Conservation (phyloP, 345 rosid species). For the Linum tenue region DNA sequence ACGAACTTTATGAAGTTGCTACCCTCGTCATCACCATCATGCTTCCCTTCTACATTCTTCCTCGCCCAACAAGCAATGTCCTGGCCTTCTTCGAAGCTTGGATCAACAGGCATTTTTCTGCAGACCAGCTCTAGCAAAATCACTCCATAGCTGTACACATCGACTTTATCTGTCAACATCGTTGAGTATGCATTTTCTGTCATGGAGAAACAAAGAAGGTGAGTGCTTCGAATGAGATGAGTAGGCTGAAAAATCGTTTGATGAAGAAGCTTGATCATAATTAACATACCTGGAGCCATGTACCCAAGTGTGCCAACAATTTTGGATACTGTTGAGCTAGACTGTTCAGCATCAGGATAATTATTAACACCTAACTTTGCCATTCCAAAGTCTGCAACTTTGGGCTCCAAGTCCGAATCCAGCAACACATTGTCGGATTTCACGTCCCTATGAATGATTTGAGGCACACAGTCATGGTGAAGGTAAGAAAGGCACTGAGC, state of each 20-base stretch:
- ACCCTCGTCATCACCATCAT: constrained; percentile 5
- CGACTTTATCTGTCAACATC: constrained; percentile 27
- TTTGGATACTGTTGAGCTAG: constrained; percentile 20
- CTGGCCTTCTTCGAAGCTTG: constrained; percentile 25
- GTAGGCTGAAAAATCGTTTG: background rate
- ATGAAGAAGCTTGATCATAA: background rate
- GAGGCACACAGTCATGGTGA: constrained; percentile 37
- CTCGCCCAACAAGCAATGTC: constrained; percentile 27
- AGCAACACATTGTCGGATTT: constrained; percentile 29
- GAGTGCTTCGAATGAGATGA: background rate
- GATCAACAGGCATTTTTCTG: constrained; percentile 31
- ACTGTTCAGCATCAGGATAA: constrained; percentile 13
- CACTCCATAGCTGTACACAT: constrained; percentile 32
- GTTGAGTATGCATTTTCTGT: constrained; percentile 31
- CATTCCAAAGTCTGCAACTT: constrained; percentile 35
- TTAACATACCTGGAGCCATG: constrained; percentile 33
- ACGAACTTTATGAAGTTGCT: constrained; percentile 16
- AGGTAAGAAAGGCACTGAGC: constrained; percentile 36
- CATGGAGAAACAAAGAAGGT: background rate
- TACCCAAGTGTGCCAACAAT: constrained; percentile 35
- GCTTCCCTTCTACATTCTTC: constrained; percentile 21
- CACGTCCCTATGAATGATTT: constrained; percentile 31
- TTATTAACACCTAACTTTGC: constrained; percentile 22
- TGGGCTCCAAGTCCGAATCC: constrained; percentile 32
- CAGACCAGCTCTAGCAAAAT: constrained; percentile 26